Conservation (phyloP, 208 protist genomes). For the Trypanosoma boissoni region DNA sequence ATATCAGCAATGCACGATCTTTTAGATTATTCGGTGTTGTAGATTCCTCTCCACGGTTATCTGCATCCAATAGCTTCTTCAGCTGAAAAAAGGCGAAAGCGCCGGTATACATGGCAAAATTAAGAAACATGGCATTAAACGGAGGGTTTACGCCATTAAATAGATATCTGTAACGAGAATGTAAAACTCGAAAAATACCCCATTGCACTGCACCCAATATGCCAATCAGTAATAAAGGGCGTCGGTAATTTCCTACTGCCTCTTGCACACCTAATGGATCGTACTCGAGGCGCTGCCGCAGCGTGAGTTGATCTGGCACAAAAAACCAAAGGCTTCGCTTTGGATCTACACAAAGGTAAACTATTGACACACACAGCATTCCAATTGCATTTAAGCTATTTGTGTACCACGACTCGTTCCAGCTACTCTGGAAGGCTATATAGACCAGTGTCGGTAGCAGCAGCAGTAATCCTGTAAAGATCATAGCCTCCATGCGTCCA, state of each 20-base stretch:
- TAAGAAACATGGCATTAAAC: conserved; percentile 55
- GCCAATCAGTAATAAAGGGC: conserved; percentile 34
- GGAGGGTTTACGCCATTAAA: conserved; percentile 71
- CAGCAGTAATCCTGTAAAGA: conserved; percentile 66
- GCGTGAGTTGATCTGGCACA: conserved; percentile 13
- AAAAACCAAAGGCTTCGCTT: conserved; percentile 79
- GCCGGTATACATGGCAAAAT: conserved; percentile 52
- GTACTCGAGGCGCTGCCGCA: conserved; percentile 46
- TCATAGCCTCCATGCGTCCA: conserved; percentile 53
- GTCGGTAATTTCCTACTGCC: conserved; percentile 31
- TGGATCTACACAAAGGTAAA: conserved; percentile 63
- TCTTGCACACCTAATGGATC: conserved; percentile 67
- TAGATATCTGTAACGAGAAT: conserved; percentile 75
- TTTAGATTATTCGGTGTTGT: conserved; percentile 12
- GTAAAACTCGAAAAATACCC: conserved; percentile 60
- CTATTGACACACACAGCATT: conserved; percentile 44
- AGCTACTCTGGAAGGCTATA: conserved; percentile 70
- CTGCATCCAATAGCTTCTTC: conserved; percentile 54
- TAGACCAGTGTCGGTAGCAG: conserved; percentile 62
- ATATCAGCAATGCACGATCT: conserved; percentile 31
- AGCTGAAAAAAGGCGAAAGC: conserved; percentile 48
- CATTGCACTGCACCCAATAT: conserved; percentile 40
- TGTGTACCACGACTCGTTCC: conserved; percentile 39
- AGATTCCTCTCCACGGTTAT: conserved; percentile 40
- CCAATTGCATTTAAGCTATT: conserved; percentile 67